These are phyloP conservation scores for Ogataea henricii DNA, from an alignment of 805 yeast species.

Conservation along the genomic window DNA sequence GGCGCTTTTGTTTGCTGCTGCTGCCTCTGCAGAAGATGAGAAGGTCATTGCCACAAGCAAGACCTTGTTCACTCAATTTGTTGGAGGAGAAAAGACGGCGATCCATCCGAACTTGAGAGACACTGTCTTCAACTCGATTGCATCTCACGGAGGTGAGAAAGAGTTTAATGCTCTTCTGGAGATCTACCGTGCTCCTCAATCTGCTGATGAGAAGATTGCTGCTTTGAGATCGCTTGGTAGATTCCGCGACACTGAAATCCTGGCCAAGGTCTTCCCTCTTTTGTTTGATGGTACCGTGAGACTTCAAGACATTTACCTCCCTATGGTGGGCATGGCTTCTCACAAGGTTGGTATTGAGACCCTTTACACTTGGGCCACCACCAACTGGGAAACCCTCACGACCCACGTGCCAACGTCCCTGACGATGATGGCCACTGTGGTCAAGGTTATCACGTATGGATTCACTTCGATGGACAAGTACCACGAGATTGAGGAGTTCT, in stretches of 20 bases:
- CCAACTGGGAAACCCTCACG: conserved; percentile 70
- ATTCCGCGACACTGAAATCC: conserved; percentile 40
- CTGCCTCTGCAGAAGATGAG: conserved; percentile 44
- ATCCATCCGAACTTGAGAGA: conserved; percentile 49
- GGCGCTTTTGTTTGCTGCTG: conserved; percentile 44
- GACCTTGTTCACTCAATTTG: conserved; percentile 31
- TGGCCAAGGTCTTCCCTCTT: conserved; percentile 41
- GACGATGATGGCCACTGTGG: conserved; percentile 76
- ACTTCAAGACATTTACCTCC: conserved; percentile 50
- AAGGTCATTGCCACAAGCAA: conserved; percentile 35
- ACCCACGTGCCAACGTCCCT: conserved; percentile 78
- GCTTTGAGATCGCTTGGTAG: conserved; percentile 58
- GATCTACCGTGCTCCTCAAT: conserved; percentile 51
- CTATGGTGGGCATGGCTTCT: conserved; percentile 71
- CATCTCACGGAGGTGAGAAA: conserved; percentile 40
- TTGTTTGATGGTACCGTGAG: conserved; percentile 72
- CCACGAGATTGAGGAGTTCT: conserved; percentile 48
- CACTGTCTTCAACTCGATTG: conserved; percentile 47
- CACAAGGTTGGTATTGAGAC: conserved; percentile 66
- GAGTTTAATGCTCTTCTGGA: conserved; percentile 44
- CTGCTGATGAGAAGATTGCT: conserved; percentile 59
- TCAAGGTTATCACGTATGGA: conserved; percentile 53
- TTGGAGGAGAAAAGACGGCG: conserved; percentile 31
- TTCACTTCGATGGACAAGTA: conserved; percentile 43
- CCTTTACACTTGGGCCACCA: conserved; percentile 69